A percentile compares a stretch with the other conserved stretches of the same genome.
Conservation (phyloP, 2,329 filamentous ascomycete genomes). For the Beauveria rudraprayagi region DNA sequence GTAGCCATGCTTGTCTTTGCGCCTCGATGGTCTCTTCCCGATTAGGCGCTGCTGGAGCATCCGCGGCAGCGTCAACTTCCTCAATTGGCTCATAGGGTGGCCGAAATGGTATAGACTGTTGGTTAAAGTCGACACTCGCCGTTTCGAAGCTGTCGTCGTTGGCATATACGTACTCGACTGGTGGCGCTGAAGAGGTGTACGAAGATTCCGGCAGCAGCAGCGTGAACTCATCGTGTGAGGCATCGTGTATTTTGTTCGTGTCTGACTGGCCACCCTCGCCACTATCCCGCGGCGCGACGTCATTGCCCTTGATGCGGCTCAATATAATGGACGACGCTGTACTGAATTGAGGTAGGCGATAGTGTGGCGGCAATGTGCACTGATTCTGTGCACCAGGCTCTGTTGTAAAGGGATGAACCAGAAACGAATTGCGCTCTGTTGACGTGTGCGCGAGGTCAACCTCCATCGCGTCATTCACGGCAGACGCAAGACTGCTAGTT, state of each 20-base stretch:
- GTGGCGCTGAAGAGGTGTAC: background rate
- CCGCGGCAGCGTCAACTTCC: constrained; percentile 15
- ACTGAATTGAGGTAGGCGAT: constrained; percentile 13
- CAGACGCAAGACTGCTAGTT: no score
- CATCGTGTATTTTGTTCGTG: background rate
- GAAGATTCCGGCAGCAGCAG: background rate
- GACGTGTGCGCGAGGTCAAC: background rate
- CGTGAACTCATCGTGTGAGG: background rate
- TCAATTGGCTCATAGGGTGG: constrained; percentile 11
- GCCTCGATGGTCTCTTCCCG: constrained; percentile 18
- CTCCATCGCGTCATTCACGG: background rate
- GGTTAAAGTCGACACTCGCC: constrained; percentile 22
- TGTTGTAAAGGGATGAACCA: background rate
- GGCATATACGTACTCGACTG: background rate
- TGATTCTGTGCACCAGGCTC: constrained; percentile 2
- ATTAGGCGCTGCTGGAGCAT: constrained; percentile 11
- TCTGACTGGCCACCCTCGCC: background rate
- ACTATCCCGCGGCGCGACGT: background rate
- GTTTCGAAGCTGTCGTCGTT: constrained; percentile 6
- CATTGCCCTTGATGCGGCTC: constrained; percentile 10
- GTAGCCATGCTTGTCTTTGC: constrained; percentile 25
- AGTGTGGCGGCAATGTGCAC: background rate
- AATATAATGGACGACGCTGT: constrained; percentile 12
- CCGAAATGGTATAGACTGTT: constrained; percentile 23
- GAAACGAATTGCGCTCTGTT: background rate